Percentiles rank a stretch among this genome's conserved stretches.
phyloP scores from a whole-genome alignment of 2,329 filamentous ascomycete species.

The Metarhizium brunneum region DNA sequence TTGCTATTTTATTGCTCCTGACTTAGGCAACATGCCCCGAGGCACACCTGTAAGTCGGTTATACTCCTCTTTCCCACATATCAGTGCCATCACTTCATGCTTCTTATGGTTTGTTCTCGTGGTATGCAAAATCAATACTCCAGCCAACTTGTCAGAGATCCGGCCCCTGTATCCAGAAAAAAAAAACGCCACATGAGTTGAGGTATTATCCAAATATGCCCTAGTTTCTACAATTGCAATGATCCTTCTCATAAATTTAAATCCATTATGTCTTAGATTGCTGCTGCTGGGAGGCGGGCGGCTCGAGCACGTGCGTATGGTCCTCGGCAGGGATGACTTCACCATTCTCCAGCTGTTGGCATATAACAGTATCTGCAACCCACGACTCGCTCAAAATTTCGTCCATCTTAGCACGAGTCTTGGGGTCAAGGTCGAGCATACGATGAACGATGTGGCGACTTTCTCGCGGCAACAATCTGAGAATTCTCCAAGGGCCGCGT shows the following conservation, averaged over 20 bases:
- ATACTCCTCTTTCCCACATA: background rate
- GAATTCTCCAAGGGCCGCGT: conserved; percentile 82
- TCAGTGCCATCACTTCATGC: background rate
- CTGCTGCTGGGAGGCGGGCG: conserved; percentile 39
- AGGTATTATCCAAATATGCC: background rate
- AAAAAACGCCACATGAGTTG: background rate
- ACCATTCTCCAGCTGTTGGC: conserved; percentile 65
- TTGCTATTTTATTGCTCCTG: background rate
- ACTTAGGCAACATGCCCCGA: background rate
- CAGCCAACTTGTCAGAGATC: background rate
- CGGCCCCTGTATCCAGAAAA: background rate
- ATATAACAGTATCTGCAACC: conserved; percentile 79
- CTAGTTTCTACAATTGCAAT: background rate
- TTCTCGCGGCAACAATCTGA: conserved; percentile 80
- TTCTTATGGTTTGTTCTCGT: background rate
- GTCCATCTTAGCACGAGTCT: conserved; percentile 70
- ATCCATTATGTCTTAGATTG: conserved; percentile 12
- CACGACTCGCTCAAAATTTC: conserved; percentile 85
- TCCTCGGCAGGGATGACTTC: conserved; percentile 62
- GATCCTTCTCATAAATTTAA: background rate
- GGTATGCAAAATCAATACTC: conserved; percentile 1
- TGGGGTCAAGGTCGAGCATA: conserved; percentile 87
- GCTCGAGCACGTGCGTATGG: conserved; percentile 80
- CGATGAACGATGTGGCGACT: conserved; percentile 80
- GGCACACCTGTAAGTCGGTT: background rate